Evolutionary conservation across 257 asterid species (phyloP).

Genomic region (Fraxinus excelsior): DNA sequence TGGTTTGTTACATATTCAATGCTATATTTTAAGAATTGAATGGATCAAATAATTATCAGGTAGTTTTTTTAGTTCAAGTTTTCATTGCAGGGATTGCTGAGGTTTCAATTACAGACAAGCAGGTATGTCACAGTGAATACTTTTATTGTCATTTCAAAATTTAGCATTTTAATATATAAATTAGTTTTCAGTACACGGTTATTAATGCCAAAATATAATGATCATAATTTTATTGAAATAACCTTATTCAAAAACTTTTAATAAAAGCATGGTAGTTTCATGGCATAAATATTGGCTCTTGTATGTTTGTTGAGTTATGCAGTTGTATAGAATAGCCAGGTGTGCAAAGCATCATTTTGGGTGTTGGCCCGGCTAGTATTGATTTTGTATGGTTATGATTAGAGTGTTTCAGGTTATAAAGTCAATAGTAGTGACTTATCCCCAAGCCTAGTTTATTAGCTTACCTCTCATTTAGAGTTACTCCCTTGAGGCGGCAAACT

Average conservation of each 20-base stretch:
- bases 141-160: background rate
- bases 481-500: background rate
- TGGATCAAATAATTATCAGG: slow-evolving; percentile 6
- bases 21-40: background rate
- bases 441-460: background rate
- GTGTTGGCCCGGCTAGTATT: background rate
- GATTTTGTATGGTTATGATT: background rate
- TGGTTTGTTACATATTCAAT: slow-evolving; percentile 42
- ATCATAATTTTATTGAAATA: background rate
- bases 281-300: background rate
- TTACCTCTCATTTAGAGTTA: background rate
- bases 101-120: slow-evolving; percentile 53
- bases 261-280: background rate
- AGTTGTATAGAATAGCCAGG: background rate
- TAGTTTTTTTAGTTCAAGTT: slow-evolving; percentile 14
- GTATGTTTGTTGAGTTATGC: background rate
- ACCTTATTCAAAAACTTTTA: background rate
- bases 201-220: background rate
- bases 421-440: too few species aligned
- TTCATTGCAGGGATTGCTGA: slow-evolving; percentile 70
- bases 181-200: background rate
- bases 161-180: background rate
- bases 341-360: background rate
- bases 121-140: background rate
- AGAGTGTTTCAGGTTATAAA: background rate